Evolutionary conservation across 2,329 filamentous ascomycete genomes (phyloP).

Genomic region (Ophiocordyceps sinensis): DNA sequence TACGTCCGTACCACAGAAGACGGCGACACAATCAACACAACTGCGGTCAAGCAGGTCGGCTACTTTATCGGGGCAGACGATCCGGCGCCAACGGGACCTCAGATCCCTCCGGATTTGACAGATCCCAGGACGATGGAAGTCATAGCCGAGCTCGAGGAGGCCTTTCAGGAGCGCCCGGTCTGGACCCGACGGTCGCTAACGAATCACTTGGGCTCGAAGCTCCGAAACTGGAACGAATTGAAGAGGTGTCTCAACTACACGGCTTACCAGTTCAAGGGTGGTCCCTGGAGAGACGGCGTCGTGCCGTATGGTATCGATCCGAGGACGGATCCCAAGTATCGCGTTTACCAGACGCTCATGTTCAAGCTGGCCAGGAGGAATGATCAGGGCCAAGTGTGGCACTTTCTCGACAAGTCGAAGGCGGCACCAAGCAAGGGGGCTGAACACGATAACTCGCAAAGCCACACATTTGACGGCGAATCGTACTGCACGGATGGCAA

Average conservation of each 20-base stretch:
- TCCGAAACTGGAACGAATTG: slow-evolving; percentile 41
- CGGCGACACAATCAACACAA: slow-evolving; percentile 43
- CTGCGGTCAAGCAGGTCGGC: slow-evolving; percentile 41
- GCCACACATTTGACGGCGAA: slow-evolving; percentile 73
- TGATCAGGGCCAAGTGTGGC: slow-evolving; percentile 32
- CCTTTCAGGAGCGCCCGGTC: slow-evolving; percentile 63
- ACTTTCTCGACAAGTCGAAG: slow-evolving; percentile 27
- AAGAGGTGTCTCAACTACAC: slow-evolving; percentile 70
- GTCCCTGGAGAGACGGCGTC: slow-evolving; percentile 81
- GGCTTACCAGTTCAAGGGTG: slow-evolving; percentile 84
- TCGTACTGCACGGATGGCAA: slow-evolving; percentile 66
- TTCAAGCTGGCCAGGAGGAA: slow-evolving; percentile 55
- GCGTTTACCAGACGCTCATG: slow-evolving; percentile 77
- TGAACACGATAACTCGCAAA: slow-evolving; percentile 26
- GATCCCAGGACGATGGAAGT: slow-evolving; percentile 48
- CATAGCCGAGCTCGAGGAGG: slow-evolving; percentile 45
- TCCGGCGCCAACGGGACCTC: slow-evolving; percentile 47
- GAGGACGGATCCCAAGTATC: slow-evolving; percentile 58
- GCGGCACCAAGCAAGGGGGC: slow-evolving; percentile 24
- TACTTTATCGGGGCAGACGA: slow-evolving; percentile 47
- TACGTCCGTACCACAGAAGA: slow-evolving; percentile 50
- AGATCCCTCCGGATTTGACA: slow-evolving; percentile 40
- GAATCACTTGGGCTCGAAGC: slow-evolving; percentile 48
- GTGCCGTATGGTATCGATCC: slow-evolving; percentile 81
- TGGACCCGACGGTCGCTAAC: slow-evolving; percentile 75